Conservation (phyloP, 2,329 filamentous ascomycete species). For the Diplodia corticola region DNA sequence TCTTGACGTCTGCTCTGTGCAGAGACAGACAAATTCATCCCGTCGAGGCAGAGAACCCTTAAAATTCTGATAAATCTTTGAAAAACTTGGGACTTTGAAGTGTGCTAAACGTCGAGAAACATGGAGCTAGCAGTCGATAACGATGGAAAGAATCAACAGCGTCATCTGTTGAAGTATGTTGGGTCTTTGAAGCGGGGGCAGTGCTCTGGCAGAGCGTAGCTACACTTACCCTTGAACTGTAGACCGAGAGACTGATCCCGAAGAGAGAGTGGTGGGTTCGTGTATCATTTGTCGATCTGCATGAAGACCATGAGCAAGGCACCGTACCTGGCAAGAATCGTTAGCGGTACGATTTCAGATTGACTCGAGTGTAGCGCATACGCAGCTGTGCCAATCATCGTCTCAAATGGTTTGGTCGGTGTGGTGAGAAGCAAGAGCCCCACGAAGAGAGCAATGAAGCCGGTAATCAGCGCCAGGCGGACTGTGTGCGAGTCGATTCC, state of each 20-base stretch:
- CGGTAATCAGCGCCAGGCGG: background rate
- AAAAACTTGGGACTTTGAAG: background rate
- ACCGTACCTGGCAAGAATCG: background rate
- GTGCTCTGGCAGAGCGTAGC: background rate
- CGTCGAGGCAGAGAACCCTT: too few species aligned
- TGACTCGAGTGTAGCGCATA: background rate
- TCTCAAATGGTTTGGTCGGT: constrained; percentile 2
- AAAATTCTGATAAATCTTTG: background rate
- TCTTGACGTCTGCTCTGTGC: too few species aligned
- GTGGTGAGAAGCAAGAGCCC: background rate
- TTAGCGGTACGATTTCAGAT: background rate
- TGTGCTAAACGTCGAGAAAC: background rate
- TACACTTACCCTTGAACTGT: background rate
- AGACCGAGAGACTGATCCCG: too few species aligned
- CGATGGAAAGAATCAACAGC: too few species aligned
- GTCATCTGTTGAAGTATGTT: too few species aligned
- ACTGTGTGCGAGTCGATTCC: background rate
- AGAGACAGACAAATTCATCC: too few species aligned
- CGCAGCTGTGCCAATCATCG: constrained; percentile 6
- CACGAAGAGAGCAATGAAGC: background rate
- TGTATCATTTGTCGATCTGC: background rate
- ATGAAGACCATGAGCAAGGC: constrained; percentile 10
- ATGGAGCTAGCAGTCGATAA: background rate
- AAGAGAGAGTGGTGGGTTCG: too few species aligned
- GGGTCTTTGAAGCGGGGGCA: too few species aligned